These are phyloP conservation scores for Ceratobasidium sp. DNA, from an alignment of 1,284 basidiomycete genomes.

Conservation along the genomic window DNA sequence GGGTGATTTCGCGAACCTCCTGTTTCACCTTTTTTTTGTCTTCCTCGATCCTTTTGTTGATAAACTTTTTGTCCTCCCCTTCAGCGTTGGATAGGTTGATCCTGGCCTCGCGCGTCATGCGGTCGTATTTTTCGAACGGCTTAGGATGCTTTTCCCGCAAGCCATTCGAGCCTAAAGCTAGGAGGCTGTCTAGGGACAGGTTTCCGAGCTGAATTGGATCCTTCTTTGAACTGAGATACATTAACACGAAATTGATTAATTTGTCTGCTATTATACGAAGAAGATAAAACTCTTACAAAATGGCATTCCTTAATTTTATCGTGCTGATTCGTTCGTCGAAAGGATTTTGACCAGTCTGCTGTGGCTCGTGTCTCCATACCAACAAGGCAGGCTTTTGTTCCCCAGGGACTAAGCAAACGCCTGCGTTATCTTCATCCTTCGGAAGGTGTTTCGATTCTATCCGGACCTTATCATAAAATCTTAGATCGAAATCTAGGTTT, in stretches of 20 bases:
- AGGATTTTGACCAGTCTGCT: constrained; percentile 48
- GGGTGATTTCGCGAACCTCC: constrained; percentile 27
- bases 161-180: constrained; percentile 5
- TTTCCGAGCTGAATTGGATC: constrained; percentile 15
- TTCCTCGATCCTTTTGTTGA: neutral
- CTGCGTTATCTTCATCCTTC: neutral
- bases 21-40: constrained; percentile 9
- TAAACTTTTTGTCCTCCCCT: neutral
- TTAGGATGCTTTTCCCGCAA: constrained; percentile 9
- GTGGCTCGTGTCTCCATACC: constrained; percentile 45
- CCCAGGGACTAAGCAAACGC: neutral
- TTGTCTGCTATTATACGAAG: no score
- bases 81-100: neutral
- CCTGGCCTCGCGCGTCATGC: neutral
- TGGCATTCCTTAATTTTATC: constrained; percentile 1
- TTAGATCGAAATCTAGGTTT: neutral
- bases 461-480: neutral
- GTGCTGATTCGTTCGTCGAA: neutral
- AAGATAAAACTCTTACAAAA: neutral
- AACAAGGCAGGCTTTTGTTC: constrained; percentile 4
- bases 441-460: constrained; percentile 6
- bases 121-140: constrained; percentile 5
- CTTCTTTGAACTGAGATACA: neutral
- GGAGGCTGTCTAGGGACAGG: neutral
- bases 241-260: neutral